A percentile compares a stretch with the other conserved stretches of the same genome.
phyloP scores from a whole-genome alignment of 2,329 filamentous ascomycete species.

The Metarhizium sp. region DNA sequence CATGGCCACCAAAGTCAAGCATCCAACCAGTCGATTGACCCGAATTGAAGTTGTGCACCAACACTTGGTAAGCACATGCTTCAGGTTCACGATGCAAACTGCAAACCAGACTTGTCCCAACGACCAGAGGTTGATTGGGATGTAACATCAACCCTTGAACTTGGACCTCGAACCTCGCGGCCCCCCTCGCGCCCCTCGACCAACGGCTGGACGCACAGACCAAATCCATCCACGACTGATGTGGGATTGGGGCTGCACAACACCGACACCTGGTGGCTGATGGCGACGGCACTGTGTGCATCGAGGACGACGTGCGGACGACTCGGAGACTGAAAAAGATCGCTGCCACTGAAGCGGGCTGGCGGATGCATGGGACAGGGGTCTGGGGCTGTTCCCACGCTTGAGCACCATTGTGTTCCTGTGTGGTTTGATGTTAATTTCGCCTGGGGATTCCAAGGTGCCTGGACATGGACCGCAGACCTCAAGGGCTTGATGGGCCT shows the following conservation, averaged over 20 bases:
- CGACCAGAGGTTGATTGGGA: not conserved
- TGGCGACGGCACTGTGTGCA: not conserved
- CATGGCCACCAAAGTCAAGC: no score
- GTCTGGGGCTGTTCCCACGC: not conserved
- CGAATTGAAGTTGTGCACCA: not conserved
- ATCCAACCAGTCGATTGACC: no score
- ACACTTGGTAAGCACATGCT: not conserved
- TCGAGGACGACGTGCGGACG: not conserved
- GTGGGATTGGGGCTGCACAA: not conserved
- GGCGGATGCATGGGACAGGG: not conserved
- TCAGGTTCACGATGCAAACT: not conserved
- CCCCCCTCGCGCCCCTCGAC: not conserved
- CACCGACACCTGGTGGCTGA: not conserved
- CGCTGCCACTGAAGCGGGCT: not conserved
- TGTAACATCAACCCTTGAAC: not conserved
- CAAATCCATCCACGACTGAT: not conserved
- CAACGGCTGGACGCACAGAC: not conserved
- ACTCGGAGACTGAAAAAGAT: not conserved
- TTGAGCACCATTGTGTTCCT: not conserved
- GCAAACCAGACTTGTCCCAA: not conserved
- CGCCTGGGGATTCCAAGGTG: constrained; percentile 3
- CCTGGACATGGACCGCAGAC: not conserved
- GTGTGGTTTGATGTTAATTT: constrained; percentile 7
- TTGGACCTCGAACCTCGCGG: not conserved
- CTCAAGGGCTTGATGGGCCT: not conserved